phyloP scores from a whole-genome alignment of 768 basidiomycete species.

The Boletales sp. region DNA sequence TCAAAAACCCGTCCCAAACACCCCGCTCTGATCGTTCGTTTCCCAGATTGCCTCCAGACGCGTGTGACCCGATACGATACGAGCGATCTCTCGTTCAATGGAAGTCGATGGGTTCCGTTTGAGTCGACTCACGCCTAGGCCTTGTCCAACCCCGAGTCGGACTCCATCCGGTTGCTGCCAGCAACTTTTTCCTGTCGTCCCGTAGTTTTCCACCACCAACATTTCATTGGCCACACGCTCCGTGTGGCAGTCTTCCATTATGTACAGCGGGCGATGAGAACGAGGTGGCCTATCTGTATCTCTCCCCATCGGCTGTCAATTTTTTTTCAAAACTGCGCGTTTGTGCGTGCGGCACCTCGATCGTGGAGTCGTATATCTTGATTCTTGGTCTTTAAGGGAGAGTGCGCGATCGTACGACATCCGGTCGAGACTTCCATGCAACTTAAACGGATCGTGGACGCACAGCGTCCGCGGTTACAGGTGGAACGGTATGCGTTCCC shows the following conservation, averaged over 20 bases:
- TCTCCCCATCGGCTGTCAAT: too few species aligned
- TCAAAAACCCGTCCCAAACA: background rate
- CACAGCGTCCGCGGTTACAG: slow-evolving; percentile 39
- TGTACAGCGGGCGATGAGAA: too few species aligned
- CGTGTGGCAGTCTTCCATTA: too few species aligned
- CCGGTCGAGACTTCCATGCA: slow-evolving; percentile 32
- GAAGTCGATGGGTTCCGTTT: slow-evolving; percentile 1
- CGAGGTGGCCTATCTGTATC: too few species aligned
- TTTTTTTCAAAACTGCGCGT: slow-evolving; percentile 17
- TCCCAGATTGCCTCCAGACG: background rate
- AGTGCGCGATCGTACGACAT: slow-evolving; percentile 26
- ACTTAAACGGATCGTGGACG: slow-evolving; percentile 42
- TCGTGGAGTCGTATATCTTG: slow-evolving; percentile 22
- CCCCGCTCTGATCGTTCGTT: background rate
- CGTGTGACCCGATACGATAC: slow-evolving; percentile 1
- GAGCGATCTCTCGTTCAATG: slow-evolving; percentile 18
- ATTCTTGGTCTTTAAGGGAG: background rate
- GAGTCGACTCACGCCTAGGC: background rate
- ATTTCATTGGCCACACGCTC: slow-evolving; percentile 21
- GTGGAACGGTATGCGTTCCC: slow-evolving; percentile 32
- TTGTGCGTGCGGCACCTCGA: slow-evolving; percentile 30
- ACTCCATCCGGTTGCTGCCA: slow-evolving; percentile 8
- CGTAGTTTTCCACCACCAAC: slow-evolving; percentile 16
- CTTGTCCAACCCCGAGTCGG: too few species aligned
- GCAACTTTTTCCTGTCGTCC: slow-evolving; percentile 20